Evolutionary conservation across 345 rosid species (phyloP), one percentile per base, ranked within the genome.

Genomic region (Eucalyptus paniculata): DNA sequence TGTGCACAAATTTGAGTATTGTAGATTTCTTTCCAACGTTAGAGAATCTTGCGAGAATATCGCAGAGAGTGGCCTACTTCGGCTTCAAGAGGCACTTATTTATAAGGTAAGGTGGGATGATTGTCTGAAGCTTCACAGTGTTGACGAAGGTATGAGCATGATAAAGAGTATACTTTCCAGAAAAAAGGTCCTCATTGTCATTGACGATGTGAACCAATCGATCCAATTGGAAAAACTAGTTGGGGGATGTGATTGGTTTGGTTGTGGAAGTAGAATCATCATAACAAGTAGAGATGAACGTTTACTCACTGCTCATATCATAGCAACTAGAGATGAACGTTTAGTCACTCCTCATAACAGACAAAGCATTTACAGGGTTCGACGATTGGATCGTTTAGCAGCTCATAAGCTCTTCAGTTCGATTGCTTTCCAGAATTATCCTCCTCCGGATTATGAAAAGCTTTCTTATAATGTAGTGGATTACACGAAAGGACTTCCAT

Each of bases 231-330:
- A 54, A 54, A 54, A 0, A 54, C 60, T 54, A 54, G 60, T 4
- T 54, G 60, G 60, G 12, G 1, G 26, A 54, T 9, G 28, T 54
- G 28, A 54, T 23, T 54, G 60, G 60, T 54, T 54, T 54, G 60
- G 28, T 23, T 9, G 28, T 54, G 60, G 60, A 21, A 54, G 60
- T 54, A 54, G 60, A 54, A 54, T 54, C 28, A 54, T 23, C 47
- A 34, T 92, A 26, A 92, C 90, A 15, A 87, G 91, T 21, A 83
- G 92, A 88, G 90, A 92, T 62, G 58, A 89, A 50, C 86, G 16
- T 86, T 54, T 90, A 34, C 45, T 90, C 1, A 7, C 6, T 11
- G 40, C 45, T 7, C 88, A 86, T 47, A 62, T 69, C 49, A 60
- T 77, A 17, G 9, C 0, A 2, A 87, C 92, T 21, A 83, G 92